These are phyloP conservation scores for Vanrija pseudolonga DNA, from an alignment of 1,284 basidiomycete genomes.

Conservation along the genomic window DNA sequence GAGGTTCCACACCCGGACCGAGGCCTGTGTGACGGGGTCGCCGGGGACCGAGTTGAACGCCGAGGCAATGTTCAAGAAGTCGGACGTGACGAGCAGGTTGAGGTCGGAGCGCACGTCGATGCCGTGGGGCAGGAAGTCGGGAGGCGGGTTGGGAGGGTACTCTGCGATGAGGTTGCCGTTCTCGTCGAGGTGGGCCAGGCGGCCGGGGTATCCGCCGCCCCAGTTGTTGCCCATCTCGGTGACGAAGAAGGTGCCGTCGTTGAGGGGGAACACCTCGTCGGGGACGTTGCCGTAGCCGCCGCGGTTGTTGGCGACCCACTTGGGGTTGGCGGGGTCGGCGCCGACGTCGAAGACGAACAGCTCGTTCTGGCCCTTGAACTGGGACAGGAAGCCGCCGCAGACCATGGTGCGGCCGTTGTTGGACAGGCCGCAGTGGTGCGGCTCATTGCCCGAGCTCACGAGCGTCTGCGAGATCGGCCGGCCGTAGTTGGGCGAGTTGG, in stretches of 20 bases:
- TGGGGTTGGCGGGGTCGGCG: slow-evolving; percentile 7
- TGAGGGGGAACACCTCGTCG: slow-evolving; percentile 13
- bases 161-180: slow-evolving; percentile 10
- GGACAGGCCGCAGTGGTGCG: slow-evolving; percentile 15
- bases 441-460: slow-evolving; percentile 9
- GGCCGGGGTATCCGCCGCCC: slow-evolving; percentile 7
- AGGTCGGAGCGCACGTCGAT: slow-evolving; percentile 15
- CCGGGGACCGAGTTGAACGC: slow-evolving; percentile 5
- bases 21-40: slow-evolving; percentile 2
- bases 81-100: slow-evolving; percentile 13
- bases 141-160: slow-evolving; percentile 5
- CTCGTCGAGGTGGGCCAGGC: slow-evolving; percentile 5
- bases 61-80: slow-evolving; percentile 7
- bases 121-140: slow-evolving; percentile 16
- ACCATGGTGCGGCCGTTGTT: slow-evolving; percentile 2
- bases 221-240: slow-evolving; percentile 11
- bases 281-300: slow-evolving; percentile 5
- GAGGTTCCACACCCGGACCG: slow-evolving; percentile 14
- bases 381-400: slow-evolving; percentile 16
- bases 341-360: slow-evolving; percentile 14
- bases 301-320: background rate
- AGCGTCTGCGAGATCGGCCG: slow-evolving; percentile 4
- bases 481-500: slow-evolving; percentile 9
- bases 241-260: slow-evolving; percentile 11
- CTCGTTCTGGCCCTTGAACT: slow-evolving; percentile 6